Evolutionary conservation across 768 basidiomycete species (phyloP).

Genomic region (Imleria badia): DNA sequence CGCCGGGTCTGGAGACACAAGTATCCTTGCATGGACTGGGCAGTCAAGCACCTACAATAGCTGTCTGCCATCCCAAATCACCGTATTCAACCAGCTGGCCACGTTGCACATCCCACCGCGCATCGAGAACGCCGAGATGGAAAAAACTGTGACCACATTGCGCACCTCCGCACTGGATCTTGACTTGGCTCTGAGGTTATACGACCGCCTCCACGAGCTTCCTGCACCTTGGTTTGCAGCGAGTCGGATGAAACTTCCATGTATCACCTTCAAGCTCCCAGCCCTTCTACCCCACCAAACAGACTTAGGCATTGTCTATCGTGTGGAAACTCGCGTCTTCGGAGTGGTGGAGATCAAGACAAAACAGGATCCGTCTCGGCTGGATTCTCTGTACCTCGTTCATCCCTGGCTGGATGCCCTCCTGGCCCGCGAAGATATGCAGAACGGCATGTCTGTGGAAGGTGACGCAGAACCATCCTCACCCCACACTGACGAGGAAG

Average conservation of each 20-base stretch:
- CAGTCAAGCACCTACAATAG: neutral
- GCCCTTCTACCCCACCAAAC: neutral
- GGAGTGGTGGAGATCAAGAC: neutral
- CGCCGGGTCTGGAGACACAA: neutral
- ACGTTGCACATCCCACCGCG: too few species aligned
- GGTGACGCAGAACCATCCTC: too few species aligned
- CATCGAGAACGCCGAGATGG: too few species aligned
- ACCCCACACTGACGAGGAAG: too few species aligned
- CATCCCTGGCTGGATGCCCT: slow-evolving; percentile 3
- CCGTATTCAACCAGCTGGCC: too few species aligned
- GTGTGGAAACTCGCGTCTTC: neutral
- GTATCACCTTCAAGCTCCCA: slow-evolving; percentile 1
- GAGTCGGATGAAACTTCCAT: slow-evolving; percentile 7
- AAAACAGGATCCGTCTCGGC: neutral
- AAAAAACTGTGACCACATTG: too few species aligned
- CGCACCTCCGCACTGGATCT: too few species aligned
- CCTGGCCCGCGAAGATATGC: neutral
- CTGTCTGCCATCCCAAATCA: neutral
- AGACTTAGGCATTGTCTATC: neutral
- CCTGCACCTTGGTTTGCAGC: neutral
- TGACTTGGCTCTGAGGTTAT: too few species aligned
- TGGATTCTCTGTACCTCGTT: neutral
- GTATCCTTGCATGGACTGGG: neutral
- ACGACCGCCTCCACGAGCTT: too few species aligned
- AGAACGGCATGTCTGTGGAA: too few species aligned